Base-by-base conservation (phyloP, 805 yeast genomes). In the Sugiyamaella valdiviana region DNA sequence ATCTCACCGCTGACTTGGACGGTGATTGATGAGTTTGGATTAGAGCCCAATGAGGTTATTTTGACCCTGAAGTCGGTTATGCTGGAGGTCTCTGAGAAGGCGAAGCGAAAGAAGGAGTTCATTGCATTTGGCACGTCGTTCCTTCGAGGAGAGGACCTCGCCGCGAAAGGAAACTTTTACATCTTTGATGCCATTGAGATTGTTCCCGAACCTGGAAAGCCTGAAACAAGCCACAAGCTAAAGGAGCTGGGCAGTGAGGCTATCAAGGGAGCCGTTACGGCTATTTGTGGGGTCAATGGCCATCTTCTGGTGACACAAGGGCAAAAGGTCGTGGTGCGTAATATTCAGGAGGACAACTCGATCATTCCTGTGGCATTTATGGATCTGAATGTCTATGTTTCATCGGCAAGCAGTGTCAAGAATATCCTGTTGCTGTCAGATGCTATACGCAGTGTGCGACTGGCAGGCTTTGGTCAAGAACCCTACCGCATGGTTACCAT, bases 301-400 rank as follows among this genome's bases (percentile, higher is more conserved):
- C 71, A 95, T 52, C 79, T 91, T 50, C 73, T 89, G 38, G 80
- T 82, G 2, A 79, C 89, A 2, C 98, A 91, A 64, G 96, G 96
- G 3, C 95, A 86, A 64, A 85, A 84, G 57, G 64, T 78, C 2
- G 67, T 91, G 56, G 82, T 90, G 2, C 74, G 97, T 59, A 91
- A 85, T 62, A 72, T 89, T 42, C 90, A 85, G 59, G 95, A 85
- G 58, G 93, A 86, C 63, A 85, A 86, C 47, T 76, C 81, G 37
- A 87, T 88, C 2, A 88, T 85, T 24, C 96, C 98, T 0, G 96
- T 93, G 3, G 98, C 98, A 1, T 93, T 93, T 59, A 72, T 83
- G 47, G 98, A 93, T 63, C 77, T 89, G n/a, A 79, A 89, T 1
- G 78, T 89, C 0, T 87, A 79, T 63, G 79, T 87, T 1, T 73